phyloP scores from a whole-genome alignment of 2,329 filamentous ascomycete species.

The Cercospora citrullina region DNA sequence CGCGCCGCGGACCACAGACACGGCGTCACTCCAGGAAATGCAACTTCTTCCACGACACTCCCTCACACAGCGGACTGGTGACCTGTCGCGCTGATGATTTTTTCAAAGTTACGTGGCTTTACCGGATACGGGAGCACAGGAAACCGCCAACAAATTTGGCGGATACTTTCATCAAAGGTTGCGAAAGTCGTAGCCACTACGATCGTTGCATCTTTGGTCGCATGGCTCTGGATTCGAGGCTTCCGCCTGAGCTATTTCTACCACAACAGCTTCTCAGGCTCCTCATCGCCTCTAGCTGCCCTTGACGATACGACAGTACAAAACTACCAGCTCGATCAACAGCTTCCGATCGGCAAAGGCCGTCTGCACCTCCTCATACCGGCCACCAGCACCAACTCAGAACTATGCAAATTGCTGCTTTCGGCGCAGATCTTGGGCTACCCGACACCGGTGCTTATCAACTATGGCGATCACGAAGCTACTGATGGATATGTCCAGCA shows the following conservation, averaged over 20 bases:
- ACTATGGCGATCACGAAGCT: slow-evolving; percentile 22
- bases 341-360: slow-evolving; percentile 19
- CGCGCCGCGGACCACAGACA: not conserved
- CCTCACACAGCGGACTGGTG: not conserved
- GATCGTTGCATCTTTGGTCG: slow-evolving; percentile 11
- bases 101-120: not conserved
- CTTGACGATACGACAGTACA: not conserved
- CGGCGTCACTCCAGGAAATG: not conserved
- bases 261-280: not conserved
- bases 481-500: slow-evolving; percentile 27
- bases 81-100: not conserved
- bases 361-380: slow-evolving; percentile 59
- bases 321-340: not conserved
- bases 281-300: not conserved
- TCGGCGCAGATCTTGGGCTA: slow-evolving; percentile 24
- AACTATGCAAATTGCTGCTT: slow-evolving; percentile 28
- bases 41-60: not conserved
- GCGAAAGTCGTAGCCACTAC: slow-evolving; percentile 16
- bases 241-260: not conserved
- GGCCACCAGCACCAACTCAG: slow-evolving; percentile 46
- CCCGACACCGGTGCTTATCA: slow-evolving; percentile 28
- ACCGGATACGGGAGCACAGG: not conserved
- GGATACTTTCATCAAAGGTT: slow-evolving; percentile 17
- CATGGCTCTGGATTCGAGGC: slow-evolving; percentile 13
- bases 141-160: slow-evolving; percentile 11